Evolutionary conservation across 768 basidiomycete genomes (phyloP).

Genomic region (Boletus eberwhitei): DNA sequence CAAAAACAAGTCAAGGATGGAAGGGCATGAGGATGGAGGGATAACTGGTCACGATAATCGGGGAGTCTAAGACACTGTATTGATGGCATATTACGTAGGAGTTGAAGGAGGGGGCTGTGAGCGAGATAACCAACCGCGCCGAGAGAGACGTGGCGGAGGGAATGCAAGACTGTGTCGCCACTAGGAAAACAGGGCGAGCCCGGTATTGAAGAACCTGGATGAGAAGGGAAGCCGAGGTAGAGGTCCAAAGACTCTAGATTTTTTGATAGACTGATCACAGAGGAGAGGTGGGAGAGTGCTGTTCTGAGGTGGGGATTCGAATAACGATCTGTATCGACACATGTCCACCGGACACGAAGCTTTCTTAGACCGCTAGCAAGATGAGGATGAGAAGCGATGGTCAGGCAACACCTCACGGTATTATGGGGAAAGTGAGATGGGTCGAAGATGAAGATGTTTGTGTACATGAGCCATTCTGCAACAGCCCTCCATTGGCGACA

Average conservation of each 20-base stretch:
- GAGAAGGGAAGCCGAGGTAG: constrained; percentile 42
- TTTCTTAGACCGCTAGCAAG: constrained; percentile 44
- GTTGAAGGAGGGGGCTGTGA: constrained; percentile 30
- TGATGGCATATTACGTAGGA: constrained; percentile 40
- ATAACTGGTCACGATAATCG: constrained; percentile 43
- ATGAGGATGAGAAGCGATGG: constrained; percentile 27
- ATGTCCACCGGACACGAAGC: constrained; percentile 55
- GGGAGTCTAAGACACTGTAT: constrained; percentile 46
- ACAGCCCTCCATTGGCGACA: not conserved
- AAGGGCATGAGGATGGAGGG: constrained; percentile 42
- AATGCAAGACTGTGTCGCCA: constrained; percentile 39
- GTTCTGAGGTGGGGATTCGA: constrained; percentile 29
- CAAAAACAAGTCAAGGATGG: constrained; percentile 54
- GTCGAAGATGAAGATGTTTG: not conserved
- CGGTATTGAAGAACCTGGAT: constrained; percentile 39
- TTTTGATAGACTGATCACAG: constrained; percentile 34
- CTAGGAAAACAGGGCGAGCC: constrained; percentile 38
- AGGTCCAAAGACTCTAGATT: constrained; percentile 52
- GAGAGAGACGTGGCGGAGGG: constrained; percentile 40
- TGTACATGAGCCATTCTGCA: not conserved
- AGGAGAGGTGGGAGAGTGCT: constrained; percentile 40
- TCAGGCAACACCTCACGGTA: constrained; percentile 46
- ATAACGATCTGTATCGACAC: constrained; percentile 12
- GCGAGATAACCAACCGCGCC: constrained; percentile 2
- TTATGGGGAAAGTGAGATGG: constrained; percentile 10